These are phyloP conservation scores for Saprolegnia parasitica DNA, from an alignment of 352 stramenopile species.

Conservation along the genomic window DNA sequence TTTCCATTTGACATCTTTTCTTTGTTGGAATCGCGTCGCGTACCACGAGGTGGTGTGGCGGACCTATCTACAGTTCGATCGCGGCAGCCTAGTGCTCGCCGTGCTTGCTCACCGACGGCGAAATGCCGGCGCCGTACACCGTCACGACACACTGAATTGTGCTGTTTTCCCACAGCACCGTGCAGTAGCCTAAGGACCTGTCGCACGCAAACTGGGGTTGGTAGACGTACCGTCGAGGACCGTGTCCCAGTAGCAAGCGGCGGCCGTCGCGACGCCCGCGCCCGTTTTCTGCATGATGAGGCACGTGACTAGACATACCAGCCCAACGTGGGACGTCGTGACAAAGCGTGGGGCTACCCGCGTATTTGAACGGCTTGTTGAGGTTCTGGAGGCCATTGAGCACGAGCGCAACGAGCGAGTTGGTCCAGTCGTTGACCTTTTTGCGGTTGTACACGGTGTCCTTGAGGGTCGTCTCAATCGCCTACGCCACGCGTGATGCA, in stretches of 20 bases:
- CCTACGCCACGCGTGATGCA: conserved; percentile 32
- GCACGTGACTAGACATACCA: conserved; percentile 62
- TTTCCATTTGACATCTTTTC: no score
- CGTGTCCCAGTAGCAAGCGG: conserved; percentile 73
- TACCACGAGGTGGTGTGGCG: no score
- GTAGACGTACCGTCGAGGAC: conserved; percentile 44
- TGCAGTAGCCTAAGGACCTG: conserved; percentile 43
- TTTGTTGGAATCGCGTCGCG: not conserved
- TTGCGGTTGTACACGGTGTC: conserved; percentile 83
- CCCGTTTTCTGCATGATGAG: conserved; percentile 85
- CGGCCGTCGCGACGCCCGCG: conserved; percentile 58
- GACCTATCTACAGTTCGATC: not conserved
- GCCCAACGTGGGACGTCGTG: no score
- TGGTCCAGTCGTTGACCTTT: conserved; percentile 83
- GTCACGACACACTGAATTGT: conserved; percentile 82
- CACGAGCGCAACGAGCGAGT: conserved; percentile 71
- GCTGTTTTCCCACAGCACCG: conserved; percentile 79
- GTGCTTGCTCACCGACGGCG: conserved; percentile 60
- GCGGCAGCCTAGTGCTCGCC: conserved; percentile 13
- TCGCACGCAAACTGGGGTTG: not conserved
- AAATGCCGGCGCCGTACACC: conserved; percentile 77
- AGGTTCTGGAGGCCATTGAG: conserved; percentile 77
- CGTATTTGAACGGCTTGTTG: conserved; percentile 80
- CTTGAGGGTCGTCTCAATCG: conserved; percentile 71
- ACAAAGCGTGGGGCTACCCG: conserved; percentile 2